These are phyloP conservation scores for Scytalidium sp. DNA, from an alignment of 2,329 filamentous ascomycete genomes.

Conservation along the genomic window DNA sequence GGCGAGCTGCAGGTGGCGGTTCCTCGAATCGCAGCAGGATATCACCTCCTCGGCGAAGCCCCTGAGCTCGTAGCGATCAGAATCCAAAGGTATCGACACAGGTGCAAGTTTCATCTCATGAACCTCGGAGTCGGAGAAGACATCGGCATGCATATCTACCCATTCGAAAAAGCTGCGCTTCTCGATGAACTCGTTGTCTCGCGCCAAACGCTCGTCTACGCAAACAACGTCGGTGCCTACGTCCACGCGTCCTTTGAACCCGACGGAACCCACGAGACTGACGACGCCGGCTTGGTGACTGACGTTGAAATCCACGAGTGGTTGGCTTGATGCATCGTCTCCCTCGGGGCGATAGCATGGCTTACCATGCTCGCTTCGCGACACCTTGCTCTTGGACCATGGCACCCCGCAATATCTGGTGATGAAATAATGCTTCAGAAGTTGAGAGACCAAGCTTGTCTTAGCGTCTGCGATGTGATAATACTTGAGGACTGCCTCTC, in stretches of 20 bases:
- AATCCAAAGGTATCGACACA: conserved; percentile 11
- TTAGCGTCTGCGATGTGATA: conserved; percentile 70
- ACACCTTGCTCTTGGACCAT: conserved; percentile 57
- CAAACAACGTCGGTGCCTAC: conserved; percentile 77
- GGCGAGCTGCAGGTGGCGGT: conserved; percentile 13
- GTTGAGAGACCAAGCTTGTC: conserved; percentile 68
- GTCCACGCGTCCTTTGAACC: conserved; percentile 32
- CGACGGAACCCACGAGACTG: conserved; percentile 52
- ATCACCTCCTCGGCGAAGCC: conserved; percentile 15
- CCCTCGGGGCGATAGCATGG: conserved; percentile 34
- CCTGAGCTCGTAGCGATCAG: conserved; percentile 6
- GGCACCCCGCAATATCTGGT: conserved; percentile 53
- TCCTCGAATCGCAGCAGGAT: conserved; percentile 22
- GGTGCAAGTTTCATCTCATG: conserved; percentile 52
- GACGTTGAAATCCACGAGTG: conserved; percentile 64
- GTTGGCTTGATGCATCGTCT: conserved; percentile 2
- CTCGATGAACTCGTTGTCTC: conserved; percentile 54
- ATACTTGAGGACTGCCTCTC: conserved; percentile 54
- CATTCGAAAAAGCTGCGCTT: conserved; percentile 62
- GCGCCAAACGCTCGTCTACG: conserved; percentile 64
- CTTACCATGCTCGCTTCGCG: conserved; percentile 47
- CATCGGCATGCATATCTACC: conserved; percentile 69
- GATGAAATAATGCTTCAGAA: conserved; percentile 72
- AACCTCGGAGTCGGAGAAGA: conserved; percentile 63
- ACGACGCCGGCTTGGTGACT: conserved; percentile 77